Base-by-base conservation (phyloP, 2,329 filamentous ascomycete genomes). In the Monascus ruber region DNA sequence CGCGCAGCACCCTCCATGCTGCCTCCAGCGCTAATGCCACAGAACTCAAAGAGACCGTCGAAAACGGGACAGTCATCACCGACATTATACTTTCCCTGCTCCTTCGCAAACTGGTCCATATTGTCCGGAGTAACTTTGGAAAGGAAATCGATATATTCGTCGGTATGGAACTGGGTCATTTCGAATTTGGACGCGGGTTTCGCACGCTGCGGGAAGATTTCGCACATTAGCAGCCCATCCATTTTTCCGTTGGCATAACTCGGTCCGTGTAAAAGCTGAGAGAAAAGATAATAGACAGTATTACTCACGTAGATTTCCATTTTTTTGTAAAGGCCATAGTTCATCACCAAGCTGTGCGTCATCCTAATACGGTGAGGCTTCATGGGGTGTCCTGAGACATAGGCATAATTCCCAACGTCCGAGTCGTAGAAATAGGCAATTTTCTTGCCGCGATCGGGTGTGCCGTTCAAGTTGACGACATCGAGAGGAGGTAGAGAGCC, bases 351-450 rank as follows among this genome's bases (percentile, higher is more conserved):
- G 47, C 69, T 73, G 54, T 74, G 71, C 35, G 71, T 77, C 72
- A 83, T 79, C 49, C 79, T 71, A 63, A 83, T 82, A 47, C 79
- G 69, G 55, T 77, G 75, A 31, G 76, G 76, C 60, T 80, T 80
- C 77, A 81, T 81, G 28, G 77, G 76, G 63, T 77, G 76, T n/a
- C 74, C 74, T 8, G 76, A 72, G 42, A 94, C 86, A 58, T 96
- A 96, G 60, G 89, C 88, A 70, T 95, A 96, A 65, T 96, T 96
- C 48, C 89, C 89, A 58, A 96, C 91, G 66, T 96, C 89, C 3
- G 85, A 93, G 60, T 96, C 89, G 73, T 96, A 96, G 65, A 96
- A 96, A 68, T 96, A 96, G 40, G 89, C 89, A 42, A 96, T 85
- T 59, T 89, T 86, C 68, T 91, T 94, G 59, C 75, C 74, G 50